Conservation (phyloP, 768 basidiomycete species). For the Mycena filopes region DNA sequence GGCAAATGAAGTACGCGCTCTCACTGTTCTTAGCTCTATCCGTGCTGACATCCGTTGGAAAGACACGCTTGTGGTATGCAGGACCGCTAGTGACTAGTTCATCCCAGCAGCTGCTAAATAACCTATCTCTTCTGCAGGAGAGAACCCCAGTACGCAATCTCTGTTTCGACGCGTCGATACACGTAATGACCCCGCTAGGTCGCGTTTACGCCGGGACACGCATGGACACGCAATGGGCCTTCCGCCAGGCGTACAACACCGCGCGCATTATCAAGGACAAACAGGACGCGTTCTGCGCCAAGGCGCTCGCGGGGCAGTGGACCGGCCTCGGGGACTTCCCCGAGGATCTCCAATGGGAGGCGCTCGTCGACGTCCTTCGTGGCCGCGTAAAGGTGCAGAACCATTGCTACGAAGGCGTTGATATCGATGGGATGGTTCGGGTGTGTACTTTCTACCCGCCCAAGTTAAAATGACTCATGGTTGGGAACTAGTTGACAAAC, state of each 20-base stretch:
- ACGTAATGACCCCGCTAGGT: conserved; percentile 31
- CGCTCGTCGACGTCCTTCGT: conserved; percentile 75
- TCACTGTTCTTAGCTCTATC: not conserved
- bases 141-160: conserved; percentile 27
- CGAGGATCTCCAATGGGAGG: conserved; percentile 75
- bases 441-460: conserved; percentile 45
- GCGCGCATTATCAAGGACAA: conserved; percentile 72
- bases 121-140: conserved; percentile 6
- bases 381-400: conserved; percentile 75
- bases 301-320: conserved; percentile 59
- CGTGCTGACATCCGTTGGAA: not conserved
- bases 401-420: conserved; percentile 63
- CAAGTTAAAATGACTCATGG: not conserved
- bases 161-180: too few species aligned
- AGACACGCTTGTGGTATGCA: conserved; percentile 81
- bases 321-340: conserved; percentile 64
- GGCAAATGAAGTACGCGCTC: conserved; percentile 81
- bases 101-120: not conserved
- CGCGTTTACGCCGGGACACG: conserved; percentile 58
- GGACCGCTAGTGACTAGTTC: conserved; percentile 27
- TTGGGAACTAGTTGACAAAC: conserved; percentile 65
- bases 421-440: conserved; percentile 73
- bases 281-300: conserved; percentile 75
- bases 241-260: conserved; percentile 76
- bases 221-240: conserved; percentile 75